Evolutionary conservation across 768 basidiomycete genomes (phyloP).

Genomic region (Lenzites betulinus): DNA sequence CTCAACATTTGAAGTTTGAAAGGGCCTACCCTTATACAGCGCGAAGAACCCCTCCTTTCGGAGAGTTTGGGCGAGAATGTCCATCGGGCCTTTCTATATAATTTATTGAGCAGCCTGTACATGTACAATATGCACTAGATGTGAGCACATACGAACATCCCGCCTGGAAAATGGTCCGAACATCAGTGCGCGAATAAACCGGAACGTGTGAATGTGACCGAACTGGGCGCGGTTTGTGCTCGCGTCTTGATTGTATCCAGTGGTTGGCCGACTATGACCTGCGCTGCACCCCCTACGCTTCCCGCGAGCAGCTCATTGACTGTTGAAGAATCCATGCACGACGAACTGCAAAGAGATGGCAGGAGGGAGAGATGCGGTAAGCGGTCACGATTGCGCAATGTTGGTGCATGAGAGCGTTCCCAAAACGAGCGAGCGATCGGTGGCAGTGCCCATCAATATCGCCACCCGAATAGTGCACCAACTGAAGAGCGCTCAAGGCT

Average conservation of each 20-base stretch:
- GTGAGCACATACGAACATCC: conserved; percentile 75
- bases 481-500: no score
- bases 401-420: conserved; percentile 4
- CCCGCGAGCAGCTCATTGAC: conserved; percentile 86
- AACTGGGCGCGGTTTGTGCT: conserved; percentile 85
- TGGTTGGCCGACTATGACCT: conserved; percentile 94
- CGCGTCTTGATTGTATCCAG: conserved; percentile 88
- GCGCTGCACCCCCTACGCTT: conserved; percentile 89
- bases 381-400: conserved; percentile 15
- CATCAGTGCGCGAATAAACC: not conserved
- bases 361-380: not conserved
- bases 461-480: no score
- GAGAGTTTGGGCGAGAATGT: conserved; percentile 81
- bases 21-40: conserved; percentile 81
- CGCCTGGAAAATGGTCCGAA: conserved; percentile 48
- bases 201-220: conserved; percentile 29
- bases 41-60: conserved; percentile 89
- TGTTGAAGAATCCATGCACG: conserved; percentile 46
- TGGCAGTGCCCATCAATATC: conserved; percentile 1
- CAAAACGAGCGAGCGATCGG: conserved; percentile 3
- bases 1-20: not conserved
- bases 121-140: not conserved
- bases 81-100: conserved; percentile 86
- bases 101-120: not conserved
- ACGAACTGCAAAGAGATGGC: not conserved